A percentile compares a stretch with the other conserved stretches of the same genome.
Evolutionary conservation across 108 stramenopile genomes (phyloP).

Genomic region (Bacterosira constricta): DNA sequence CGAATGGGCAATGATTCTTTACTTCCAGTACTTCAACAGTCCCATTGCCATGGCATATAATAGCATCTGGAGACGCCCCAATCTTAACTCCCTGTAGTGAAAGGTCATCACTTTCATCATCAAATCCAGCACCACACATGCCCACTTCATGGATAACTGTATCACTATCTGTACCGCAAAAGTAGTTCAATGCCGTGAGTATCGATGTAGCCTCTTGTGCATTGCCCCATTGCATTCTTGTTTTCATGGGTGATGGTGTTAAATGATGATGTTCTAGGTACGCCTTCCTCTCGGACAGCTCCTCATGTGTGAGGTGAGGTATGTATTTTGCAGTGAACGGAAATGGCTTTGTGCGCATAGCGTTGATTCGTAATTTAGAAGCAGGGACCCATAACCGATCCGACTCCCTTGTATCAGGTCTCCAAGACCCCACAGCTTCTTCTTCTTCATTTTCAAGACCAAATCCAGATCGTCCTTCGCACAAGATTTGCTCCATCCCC

Average conservation of each 20-base stretch:
- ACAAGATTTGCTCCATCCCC: constrained; percentile 64
- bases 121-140: constrained; percentile 84
- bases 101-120: constrained; percentile 13
- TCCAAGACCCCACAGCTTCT: constrained; percentile 11
- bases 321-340: constrained; percentile 76
- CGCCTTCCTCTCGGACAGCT: constrained; percentile 23
- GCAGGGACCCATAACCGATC: constrained; percentile 29
- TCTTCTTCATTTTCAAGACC: not conserved
- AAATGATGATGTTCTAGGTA: constrained; percentile 5
- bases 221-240: constrained; percentile 87
- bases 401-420: constrained; percentile 22
- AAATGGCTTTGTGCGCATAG: constrained; percentile 13
- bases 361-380: constrained; percentile 2
- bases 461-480: constrained; percentile 28
- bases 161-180: constrained; percentile 46
- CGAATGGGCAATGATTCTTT: constrained; percentile 92
- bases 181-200: constrained; percentile 84
- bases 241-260: constrained; percentile 24
- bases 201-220: constrained; percentile 84
- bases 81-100: constrained; percentile 52
- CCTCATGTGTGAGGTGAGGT: constrained; percentile 46
- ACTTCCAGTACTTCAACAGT: constrained; percentile 82
- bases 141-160: constrained; percentile 73
- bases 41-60: constrained; percentile 72
- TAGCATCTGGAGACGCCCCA: constrained; percentile 85